Conservation (phyloP, 345 rosid genomes). For the Pelargonium nanum region DNA sequence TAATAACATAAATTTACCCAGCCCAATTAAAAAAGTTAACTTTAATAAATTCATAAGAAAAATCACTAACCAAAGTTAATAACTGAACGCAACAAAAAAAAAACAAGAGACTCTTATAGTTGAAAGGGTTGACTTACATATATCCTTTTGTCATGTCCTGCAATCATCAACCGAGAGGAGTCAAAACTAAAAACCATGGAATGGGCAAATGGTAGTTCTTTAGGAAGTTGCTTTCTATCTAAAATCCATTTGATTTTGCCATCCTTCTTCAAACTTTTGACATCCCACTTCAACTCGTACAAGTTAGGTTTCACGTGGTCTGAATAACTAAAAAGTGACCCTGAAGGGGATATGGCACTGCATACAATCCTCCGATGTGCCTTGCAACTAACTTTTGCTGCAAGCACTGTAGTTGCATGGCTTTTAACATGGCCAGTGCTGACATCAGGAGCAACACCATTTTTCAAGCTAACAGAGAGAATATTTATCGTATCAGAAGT, state of each 20-base stretch:
- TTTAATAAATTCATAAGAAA: no score
- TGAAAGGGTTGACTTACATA: slow-evolving; percentile 37
- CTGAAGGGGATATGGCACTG: slow-evolving; percentile 69
- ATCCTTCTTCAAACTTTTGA: slow-evolving; percentile 8
- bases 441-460: slow-evolving; percentile 18
- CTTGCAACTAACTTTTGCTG: slow-evolving; percentile 70
- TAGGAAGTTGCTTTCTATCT: slow-evolving; percentile 54
- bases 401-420: slow-evolving; percentile 42
- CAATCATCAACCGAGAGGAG: slow-evolving; percentile 51
- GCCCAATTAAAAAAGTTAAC: no score
- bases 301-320: slow-evolving; percentile 58
- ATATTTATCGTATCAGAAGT: slow-evolving; percentile 52
- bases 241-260: slow-evolving; percentile 48
- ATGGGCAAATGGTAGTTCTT: slow-evolving; percentile 54
- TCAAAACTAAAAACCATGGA: slow-evolving; percentile 75
- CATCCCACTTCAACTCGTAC: slow-evolving; percentile 47
- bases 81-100: no score
- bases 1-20: background rate
- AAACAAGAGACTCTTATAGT: no score
- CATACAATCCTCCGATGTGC: slow-evolving; percentile 65
- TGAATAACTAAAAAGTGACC: slow-evolving; percentile 68
- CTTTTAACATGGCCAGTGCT: slow-evolving; percentile 37
- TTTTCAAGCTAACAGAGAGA: slow-evolving; percentile 34
- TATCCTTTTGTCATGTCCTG: slow-evolving; percentile 74
- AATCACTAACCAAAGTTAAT: no score